Base-by-base conservation (phyloP, 768 basidiomycete genomes). In the Mycena rosella region DNA sequence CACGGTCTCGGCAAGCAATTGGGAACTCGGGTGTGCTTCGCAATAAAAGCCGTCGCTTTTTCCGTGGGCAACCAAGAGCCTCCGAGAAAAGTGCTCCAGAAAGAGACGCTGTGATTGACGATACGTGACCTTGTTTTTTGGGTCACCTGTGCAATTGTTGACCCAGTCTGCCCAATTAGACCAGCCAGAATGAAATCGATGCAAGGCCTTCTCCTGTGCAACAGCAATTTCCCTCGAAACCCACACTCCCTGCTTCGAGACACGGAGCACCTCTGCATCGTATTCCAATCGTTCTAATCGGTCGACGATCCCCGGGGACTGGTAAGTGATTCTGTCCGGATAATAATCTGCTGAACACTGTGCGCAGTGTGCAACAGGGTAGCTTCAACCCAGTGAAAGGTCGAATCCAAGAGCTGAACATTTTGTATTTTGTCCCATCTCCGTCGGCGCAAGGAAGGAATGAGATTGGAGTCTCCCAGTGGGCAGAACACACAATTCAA, bases 151-250 rank as follows among this genome's bases (percentile, higher is more conserved):
- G 9, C 5, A 10, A 11, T 74, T 73, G 56, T 78, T 79, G 11
- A 78, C 15, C 65, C 71, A 77, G 2, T 72, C 61, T 2, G 78
- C 70, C 53, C 76, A 78, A 61, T 76, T 77, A 2, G 76, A 74
- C 74, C 76, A 78, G 14, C 77, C 75, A 18, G 69, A 60, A 36
- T 75, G 74, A 51, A 76, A 74, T 0, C 72, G 56, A 18, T 70
- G 57, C 20, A 76, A 24, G 17, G 75, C 73, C 13, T 65, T 63
- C 61, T 77, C 76, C 55, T 78, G 78, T 0, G 68, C 72, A n/a
- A 72, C 0, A 6, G 75, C 78, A 32, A 79, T 63, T 13, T 30
- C 56, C 14, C 71, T 38, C 42, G 77, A 67, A n/a, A 73, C 67
- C 76, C 74, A 78, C 2, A 77, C 42, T 0, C 75, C 78, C 55